Percentiles rank a stretch among this genome's conserved stretches.
Conservation (phyloP, 2,329 filamentous ascomycete genomes). For the Diaporthe humulicola region DNA sequence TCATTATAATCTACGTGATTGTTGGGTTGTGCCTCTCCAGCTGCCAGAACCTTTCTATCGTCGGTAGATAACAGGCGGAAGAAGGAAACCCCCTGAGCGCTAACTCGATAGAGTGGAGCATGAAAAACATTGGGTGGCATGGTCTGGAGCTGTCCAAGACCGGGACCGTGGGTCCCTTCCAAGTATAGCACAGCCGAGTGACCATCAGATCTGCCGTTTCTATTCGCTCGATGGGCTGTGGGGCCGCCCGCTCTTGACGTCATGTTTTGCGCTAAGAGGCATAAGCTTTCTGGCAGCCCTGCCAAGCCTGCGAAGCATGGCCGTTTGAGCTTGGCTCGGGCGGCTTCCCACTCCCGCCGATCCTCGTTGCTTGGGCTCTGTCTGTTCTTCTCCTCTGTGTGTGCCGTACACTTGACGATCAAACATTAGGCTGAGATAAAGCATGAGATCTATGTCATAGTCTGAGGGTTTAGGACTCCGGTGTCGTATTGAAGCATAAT, state of each 20-base stretch:
- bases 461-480: not conserved
- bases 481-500: not conserved
- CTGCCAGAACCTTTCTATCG: not conserved
- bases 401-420: not conserved
- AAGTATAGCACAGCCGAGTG: not conserved
- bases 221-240: not conserved
- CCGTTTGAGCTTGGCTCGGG: slow-evolving; percentile 10
- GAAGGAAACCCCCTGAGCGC: not conserved
- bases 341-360: slow-evolving; percentile 12
- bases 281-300: slow-evolving; percentile 27
- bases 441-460: not conserved
- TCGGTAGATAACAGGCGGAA: not conserved
- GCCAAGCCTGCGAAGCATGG: not conserved
- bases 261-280: not conserved
- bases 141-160: not conserved
- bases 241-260: not conserved
- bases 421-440: not conserved
- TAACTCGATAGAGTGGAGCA: not conserved
- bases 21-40: not conserved
- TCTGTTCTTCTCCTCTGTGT: not conserved
- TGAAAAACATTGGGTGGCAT: not conserved
- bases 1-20: not conserved
- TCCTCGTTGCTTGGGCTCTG: not conserved
- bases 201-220: not conserved
- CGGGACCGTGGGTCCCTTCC: not conserved